Percentiles rank a stretch among this genome's conserved stretches.
These are phyloP conservation scores for Trypanosoma lewisi DNA, from an alignment of 208 protist genomes.

Conservation along the genomic window DNA sequence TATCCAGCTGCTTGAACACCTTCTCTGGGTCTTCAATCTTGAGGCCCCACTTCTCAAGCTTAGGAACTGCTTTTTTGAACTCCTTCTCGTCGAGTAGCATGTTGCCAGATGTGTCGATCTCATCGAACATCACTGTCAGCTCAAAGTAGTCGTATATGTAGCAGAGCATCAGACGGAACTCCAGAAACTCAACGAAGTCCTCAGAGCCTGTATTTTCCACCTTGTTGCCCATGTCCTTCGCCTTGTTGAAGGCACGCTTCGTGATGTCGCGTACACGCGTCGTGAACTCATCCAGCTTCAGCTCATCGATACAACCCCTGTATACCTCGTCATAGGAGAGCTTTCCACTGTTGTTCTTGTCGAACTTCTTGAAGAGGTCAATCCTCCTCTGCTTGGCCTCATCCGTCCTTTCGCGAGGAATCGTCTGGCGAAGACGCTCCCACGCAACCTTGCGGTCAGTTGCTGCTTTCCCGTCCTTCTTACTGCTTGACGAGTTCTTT, in stretches of 20 bases:
- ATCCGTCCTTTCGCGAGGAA: constrained; percentile 26
- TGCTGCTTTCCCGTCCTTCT: no score
- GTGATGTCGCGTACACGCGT: constrained; percentile 59
- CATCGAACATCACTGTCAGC: constrained; percentile 82
- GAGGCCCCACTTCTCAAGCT: constrained; percentile 58
- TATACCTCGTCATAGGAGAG: constrained; percentile 67
- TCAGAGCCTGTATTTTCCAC: constrained; percentile 27
- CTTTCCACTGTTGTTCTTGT: constrained; percentile 46
- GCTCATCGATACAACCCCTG: constrained; percentile 42
- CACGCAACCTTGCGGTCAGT: no score
- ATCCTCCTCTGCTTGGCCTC: constrained; percentile 38
- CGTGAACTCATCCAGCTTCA: constrained; percentile 67
- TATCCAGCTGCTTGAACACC: constrained; percentile 74
- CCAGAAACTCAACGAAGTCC: constrained; percentile 61
- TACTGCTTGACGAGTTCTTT: no score
- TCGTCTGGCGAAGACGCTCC: no score
- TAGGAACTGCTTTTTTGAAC: constrained; percentile 57
- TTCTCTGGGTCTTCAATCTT: constrained; percentile 48
- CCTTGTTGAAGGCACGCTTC: constrained; percentile 82
- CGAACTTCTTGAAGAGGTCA: constrained; percentile 76
- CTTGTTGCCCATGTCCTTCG: constrained; percentile 49
- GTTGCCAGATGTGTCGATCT: constrained; percentile 77
- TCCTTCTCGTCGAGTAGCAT: constrained; percentile 61
- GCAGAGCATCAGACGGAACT: constrained; percentile 81
- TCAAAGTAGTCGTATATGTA: constrained; percentile 51